Conservation (phyloP, 805 yeast species). For the Zygoascus biomembranicola region DNA sequence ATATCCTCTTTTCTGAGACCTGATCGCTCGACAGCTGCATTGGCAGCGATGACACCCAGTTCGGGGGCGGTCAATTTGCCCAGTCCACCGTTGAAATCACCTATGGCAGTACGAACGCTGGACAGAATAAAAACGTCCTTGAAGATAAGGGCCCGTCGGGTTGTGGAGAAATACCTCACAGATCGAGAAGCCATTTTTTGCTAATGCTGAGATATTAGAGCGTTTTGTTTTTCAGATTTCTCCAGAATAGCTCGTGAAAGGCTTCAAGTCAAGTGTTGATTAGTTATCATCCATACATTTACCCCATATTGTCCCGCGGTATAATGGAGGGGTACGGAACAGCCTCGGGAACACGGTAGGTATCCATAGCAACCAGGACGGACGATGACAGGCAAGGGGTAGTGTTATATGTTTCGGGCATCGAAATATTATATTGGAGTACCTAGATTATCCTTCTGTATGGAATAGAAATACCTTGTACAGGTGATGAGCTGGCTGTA, state of each 20-base stretch:
- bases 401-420: too few relatives aligned
- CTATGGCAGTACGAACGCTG: constrained; percentile 89
- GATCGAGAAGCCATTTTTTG: background rate
- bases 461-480: too few relatives aligned
- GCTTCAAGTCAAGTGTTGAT: too few relatives aligned
- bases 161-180: background rate
- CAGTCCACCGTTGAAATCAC: constrained; percentile 80
- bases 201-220: too few relatives aligned
- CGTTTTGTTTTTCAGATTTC: too few relatives aligned
- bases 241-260: background rate
- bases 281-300: background rate
- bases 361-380: background rate
- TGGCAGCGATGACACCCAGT: constrained; percentile 80
- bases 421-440: too few relatives aligned
- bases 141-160: background rate
- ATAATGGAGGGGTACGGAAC: background rate
- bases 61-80: constrained; percentile 65
- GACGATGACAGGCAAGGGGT: too few relatives aligned
- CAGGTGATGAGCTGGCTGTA: too few relatives aligned
- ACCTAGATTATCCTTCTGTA: too few relatives aligned
- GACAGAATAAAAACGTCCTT: constrained; percentile 69
- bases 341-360: background rate
- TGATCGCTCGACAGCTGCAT: constrained; percentile 76
- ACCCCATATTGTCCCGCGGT: background rate
- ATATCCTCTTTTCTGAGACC: constrained; percentile 65